Evolutionary conservation across 768 basidiomycete genomes (phyloP), one percentile per base, ranked within the genome.

Genomic region (Hortiboletus campestris): DNA sequence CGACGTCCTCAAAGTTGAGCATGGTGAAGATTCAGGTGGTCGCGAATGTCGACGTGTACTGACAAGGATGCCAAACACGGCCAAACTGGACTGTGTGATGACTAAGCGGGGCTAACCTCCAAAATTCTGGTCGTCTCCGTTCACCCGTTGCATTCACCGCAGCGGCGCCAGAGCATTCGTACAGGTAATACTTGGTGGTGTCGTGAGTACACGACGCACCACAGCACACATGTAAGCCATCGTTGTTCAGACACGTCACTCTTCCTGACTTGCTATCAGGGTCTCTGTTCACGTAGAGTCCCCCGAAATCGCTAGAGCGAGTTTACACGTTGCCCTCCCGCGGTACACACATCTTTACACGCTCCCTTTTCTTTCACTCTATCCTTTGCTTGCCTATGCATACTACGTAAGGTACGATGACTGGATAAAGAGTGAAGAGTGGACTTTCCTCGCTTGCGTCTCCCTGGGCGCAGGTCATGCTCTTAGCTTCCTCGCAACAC

Each of bases 381-480:
- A 93, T 59, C 91, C 91, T 0, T 69, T 94, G 31, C 80, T 91
- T 31, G 90, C 89, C 25, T 97, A 96, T 71, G 88, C 94, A 20
- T 98, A 98, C 78, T 91, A 88, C 64, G 72, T 94, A 73, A 87
- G 82, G 71, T 97, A 98, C 72, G 91, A 96, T 64, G 76, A 86
- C 58, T 97, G 91, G 89, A 76, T 98, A 51, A 81, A 86, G 66
- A 91, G 90, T 54, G 94, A 96, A 74, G 96, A 98, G 70, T 98
- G 95, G 95, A 96, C 97, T 0, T 99, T 98, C 69, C 82, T 98
- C 20, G 91, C 89, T 36, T 94, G 89, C 61, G 88, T 95, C 14
- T 74, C 84, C 4, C 81, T 99, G 9, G 90, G 90, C 20, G 88
- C 84, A 7, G 84, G 89, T 2, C 97, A 98, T 70, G 93, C 94